Conservation (phyloP, 352 stramenopile genomes). For the Phytophthora idaei region DNA sequence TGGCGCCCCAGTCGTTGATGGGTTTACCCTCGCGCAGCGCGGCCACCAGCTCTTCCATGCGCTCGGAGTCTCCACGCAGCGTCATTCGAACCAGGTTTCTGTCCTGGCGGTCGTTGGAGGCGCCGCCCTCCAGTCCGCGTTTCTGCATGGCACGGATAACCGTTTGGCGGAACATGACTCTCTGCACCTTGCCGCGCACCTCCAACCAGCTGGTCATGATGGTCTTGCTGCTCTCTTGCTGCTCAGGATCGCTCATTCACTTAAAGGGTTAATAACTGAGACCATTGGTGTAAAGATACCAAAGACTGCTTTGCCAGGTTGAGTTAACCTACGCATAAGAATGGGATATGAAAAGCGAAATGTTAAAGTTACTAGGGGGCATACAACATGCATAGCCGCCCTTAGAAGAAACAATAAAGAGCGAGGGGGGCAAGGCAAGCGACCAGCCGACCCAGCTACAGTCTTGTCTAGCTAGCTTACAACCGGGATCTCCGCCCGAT, state of each 20-base stretch:
- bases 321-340: not conserved
- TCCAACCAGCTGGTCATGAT: slow-evolving; percentile 58
- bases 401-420: slow-evolving; percentile 34
- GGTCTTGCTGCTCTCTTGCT: slow-evolving; percentile 7
- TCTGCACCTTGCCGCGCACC: slow-evolving; percentile 75
- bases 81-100: slow-evolving; percentile 69
- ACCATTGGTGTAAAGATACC: not conserved
- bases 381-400: slow-evolving; percentile 2
- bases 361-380: slow-evolving; percentile 39
- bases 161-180: slow-evolving; percentile 86
- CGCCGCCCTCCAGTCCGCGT: slow-evolving; percentile 59
- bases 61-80: slow-evolving; percentile 43
- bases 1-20: slow-evolving; percentile 78
- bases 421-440: slow-evolving; percentile 22
- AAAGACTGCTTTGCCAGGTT: too few species aligned
- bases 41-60: slow-evolving; percentile 54
- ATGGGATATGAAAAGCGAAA: slow-evolving; percentile 33
- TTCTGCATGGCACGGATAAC: slow-evolving; percentile 80
- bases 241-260: slow-evolving; percentile 9
- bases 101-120: slow-evolving; percentile 69
- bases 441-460: slow-evolving; percentile 26
- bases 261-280: not conserved
- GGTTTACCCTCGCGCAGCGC: slow-evolving; percentile 46
- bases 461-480: slow-evolving; percentile 30
- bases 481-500: slow-evolving; percentile 7